Evolutionary conservation across 768 basidiomycete species (phyloP), one percentile per base, ranked within the genome.

Genomic region (Lyophyllum shimeji): DNA sequence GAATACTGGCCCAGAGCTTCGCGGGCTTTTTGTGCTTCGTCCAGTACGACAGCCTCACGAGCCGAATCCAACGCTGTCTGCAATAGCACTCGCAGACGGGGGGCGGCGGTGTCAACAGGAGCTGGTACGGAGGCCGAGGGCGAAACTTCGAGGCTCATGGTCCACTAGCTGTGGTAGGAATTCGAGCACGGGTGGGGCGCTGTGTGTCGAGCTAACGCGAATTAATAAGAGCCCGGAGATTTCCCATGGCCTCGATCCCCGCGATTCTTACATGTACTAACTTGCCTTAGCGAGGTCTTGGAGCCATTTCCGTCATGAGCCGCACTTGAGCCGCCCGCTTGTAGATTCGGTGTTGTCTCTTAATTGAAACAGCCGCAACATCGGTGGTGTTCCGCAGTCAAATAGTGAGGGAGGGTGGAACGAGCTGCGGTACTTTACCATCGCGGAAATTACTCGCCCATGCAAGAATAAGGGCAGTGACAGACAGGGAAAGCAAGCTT

Each of bases 1-100:
- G 27, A 47, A 44, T 61, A 61, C 37, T 54, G 53, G 24, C 3
- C 12, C 2, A 60, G 31, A 11, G 59, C 59, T 24, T 7, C 21
- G 9, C 23, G 42, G 15, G 44, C 31, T 0, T 60, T 27, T 15
- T 53, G 25, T 1, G 31, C 23, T 1, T 52, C 46, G 40, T 60
- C 59, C 15, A 60, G 45, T 11, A 23, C 21, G 3, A 60, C 59
- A 1, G 59, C 59, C 40, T 60, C 52, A 9, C 47, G 55, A 3
- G 59, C 59, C 18, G 51, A 24, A 20, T 50, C 44, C 20, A 60
- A 52, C 23, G 59, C 59, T 3, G 55, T 46, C 27, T 20, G 21
- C 21, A 60, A 51, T 11, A 60, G 42, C 20, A 20, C 24, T 9
- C 44, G 55, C 47, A 50, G 40, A 25, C 13, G 44, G 3, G 17